Conservation (phyloP, 495 filamentous ascomycete species). For the Xylaria sp. region DNA sequence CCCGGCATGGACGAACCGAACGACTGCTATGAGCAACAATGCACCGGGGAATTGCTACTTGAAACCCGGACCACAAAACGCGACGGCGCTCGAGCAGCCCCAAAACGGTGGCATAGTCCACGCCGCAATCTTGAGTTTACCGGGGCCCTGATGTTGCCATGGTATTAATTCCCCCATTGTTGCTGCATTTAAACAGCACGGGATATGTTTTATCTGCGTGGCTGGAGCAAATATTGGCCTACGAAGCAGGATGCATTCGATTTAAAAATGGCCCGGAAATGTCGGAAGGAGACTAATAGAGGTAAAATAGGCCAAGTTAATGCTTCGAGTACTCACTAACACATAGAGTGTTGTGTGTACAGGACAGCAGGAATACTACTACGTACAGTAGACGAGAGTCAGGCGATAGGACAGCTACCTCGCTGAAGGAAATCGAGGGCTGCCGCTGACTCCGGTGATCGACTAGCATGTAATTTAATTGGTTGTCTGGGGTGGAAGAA, state of each 20-base stretch:
- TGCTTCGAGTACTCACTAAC: not conserved
- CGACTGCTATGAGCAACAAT: not conserved
- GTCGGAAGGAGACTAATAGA: not conserved
- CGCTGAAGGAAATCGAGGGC: not conserved
- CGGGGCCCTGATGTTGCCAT: too few relatives aligned
- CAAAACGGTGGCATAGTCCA: not conserved
- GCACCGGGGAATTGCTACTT: not conserved
- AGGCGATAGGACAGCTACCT: not conserved
- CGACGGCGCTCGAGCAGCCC: not conserved
- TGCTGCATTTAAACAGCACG: not conserved
- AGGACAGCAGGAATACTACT: too few relatives aligned
- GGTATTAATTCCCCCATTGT: not conserved
- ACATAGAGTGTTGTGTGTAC: not conserved
- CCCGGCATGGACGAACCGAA: not conserved
- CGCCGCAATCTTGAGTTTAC: not conserved
- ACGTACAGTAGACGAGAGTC: not conserved
- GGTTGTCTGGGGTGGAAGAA: not conserved
- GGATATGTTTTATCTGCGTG: not conserved
- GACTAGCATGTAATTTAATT: not conserved
- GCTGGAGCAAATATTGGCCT: not conserved
- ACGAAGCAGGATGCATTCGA: not conserved
- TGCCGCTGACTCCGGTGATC: too few relatives aligned
- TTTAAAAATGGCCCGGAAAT: not conserved
- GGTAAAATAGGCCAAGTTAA: not conserved
- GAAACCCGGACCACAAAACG: constrained; percentile 1